phyloP scores from a whole-genome alignment of 2,329 filamentous ascomycete genomes.

The Paracamarosporium sp. region DNA sequence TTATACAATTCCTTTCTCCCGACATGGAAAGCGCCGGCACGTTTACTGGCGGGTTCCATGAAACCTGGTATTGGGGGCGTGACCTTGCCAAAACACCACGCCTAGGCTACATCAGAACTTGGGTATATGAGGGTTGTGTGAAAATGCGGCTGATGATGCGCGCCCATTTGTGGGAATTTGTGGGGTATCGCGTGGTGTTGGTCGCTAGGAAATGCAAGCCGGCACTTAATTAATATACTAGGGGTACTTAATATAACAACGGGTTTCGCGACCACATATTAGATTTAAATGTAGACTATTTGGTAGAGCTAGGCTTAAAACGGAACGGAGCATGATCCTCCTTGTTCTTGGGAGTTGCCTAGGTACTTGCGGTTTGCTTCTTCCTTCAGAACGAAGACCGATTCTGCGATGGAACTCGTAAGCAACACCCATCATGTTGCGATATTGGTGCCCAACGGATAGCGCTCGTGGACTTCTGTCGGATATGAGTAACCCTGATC shows the following conservation, averaged over 20 bases:
- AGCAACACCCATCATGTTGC: not conserved
- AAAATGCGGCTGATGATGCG: not conserved
- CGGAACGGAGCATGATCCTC: not conserved
- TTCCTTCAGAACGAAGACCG: not conserved
- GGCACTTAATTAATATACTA: not conserved
- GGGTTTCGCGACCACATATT: not conserved
- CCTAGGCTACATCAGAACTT: not conserved
- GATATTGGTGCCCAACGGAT: not conserved
- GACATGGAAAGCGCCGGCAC: not conserved
- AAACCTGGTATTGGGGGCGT: not conserved
- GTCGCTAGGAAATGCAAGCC: constrained; percentile 1
- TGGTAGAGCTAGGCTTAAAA: not conserved
- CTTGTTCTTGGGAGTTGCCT: not conserved
- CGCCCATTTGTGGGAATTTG: not conserved
- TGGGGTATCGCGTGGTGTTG: not conserved
- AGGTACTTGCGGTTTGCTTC: not conserved
- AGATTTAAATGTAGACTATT: not conserved
- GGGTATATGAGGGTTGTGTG: not conserved
- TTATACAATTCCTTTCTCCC: not conserved
- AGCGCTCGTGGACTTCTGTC: no score
- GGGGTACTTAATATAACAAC: not conserved
- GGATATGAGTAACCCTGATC: no score
- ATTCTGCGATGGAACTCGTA: not conserved
- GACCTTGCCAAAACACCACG: not conserved
- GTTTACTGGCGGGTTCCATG: not conserved